phyloP scores from a whole-genome alignment of 495 filamentous ascomycete species.

The Ascobolus immersus region DNA sequence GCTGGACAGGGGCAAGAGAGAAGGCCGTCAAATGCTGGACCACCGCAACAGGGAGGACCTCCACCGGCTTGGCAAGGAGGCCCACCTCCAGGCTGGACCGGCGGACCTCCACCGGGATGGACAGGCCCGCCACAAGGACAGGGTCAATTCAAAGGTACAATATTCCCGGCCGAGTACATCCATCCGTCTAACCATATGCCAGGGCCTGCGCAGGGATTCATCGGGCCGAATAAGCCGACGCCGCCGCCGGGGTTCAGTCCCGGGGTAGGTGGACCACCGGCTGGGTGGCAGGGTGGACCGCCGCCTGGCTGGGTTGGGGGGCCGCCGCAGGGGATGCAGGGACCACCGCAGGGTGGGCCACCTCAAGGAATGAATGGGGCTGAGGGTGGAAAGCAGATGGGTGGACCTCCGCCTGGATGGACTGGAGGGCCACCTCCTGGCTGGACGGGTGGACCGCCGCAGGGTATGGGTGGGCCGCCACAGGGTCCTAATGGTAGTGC shows the following conservation, averaged over 20 bases:
- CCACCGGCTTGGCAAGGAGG: slow-evolving; percentile 8
- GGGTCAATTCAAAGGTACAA: too few species aligned
- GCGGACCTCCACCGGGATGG: slow-evolving; percentile 1
- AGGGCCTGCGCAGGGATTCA: too few species aligned
- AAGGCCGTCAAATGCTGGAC: slow-evolving; percentile 11
- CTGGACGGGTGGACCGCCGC: slow-evolving; percentile 10
- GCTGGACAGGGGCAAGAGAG: too few species aligned
- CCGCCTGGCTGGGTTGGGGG: slow-evolving; percentile 7
- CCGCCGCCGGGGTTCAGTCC: too few species aligned
- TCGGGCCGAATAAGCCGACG: too few species aligned
- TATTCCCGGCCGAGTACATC: too few species aligned
- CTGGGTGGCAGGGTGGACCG: slow-evolving; percentile 4
- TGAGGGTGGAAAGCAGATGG: too few species aligned
- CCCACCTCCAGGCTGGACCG: slow-evolving; percentile 2
- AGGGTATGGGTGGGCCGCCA: slow-evolving; percentile 3
- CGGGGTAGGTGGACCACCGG: slow-evolving; percentile 7
- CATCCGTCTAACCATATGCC: too few species aligned
- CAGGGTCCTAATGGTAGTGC: slow-evolving; percentile 5
- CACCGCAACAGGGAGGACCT: slow-evolving; percentile 15
- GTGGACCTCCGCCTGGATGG: slow-evolving; percentile 7
- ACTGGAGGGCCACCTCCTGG: slow-evolving; percentile 6
- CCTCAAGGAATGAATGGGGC: slow-evolving; percentile 6
- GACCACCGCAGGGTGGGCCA: slow-evolving; percentile 4
- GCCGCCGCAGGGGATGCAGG: slow-evolving; percentile 4
- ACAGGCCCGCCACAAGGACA: not conserved